Percentiles rank a stretch among this genome's conserved stretches.
Conservation (phyloP, 768 basidiomycete species). For the Floccularia luteovirens region DNA sequence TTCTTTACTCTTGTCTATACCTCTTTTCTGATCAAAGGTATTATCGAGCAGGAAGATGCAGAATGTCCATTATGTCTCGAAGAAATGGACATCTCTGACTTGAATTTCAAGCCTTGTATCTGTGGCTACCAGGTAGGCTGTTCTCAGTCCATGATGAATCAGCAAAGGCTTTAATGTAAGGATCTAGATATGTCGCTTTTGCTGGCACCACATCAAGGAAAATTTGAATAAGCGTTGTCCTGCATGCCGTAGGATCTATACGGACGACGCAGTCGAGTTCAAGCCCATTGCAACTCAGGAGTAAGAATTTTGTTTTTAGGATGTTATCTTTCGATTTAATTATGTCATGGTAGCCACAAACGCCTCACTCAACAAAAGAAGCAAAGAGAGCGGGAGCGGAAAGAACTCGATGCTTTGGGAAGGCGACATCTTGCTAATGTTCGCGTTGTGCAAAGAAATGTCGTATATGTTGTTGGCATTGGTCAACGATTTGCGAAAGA, state of each 20-base stretch:
- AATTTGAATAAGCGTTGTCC: conserved; percentile 96
- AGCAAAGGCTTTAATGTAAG: conserved; percentile 6
- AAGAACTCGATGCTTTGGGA: conserved; percentile 83
- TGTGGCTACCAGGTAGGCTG: conserved; percentile 89
- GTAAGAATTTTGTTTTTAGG: conserved; percentile 41
- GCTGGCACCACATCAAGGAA: conserved; percentile 97
- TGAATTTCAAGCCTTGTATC: conserved; percentile 98
- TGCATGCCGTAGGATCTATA: conserved; percentile 89
- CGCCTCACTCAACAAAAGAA: conserved; percentile 94
- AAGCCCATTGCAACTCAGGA: conserved; percentile 94
- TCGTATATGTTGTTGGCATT: conserved; percentile 94
- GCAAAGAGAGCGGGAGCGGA: conserved; percentile 89
- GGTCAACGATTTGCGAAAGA: conserved; percentile 93
- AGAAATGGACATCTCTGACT: conserved; percentile 97
- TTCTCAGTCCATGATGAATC: conserved; percentile 2
- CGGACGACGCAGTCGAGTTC: conserved; percentile 90
- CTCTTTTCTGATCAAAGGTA: conserved; percentile 5
- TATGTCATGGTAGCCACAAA: conserved; percentile 61
- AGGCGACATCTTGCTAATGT: conserved; percentile 87
- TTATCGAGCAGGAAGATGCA: conserved; percentile 71
- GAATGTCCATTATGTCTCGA: conserved; percentile 98
- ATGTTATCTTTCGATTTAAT: conserved; percentile 9
- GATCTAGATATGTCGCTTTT: conserved; percentile 94
- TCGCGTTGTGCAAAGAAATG: conserved; percentile 92
- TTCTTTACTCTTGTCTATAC: conserved; percentile 8